Evolutionary conservation across 1,284 basidiomycete genomes (phyloP), one percentile per base, ranked within the genome.

Genomic region (Cutaneotrichosporon sp.): DNA sequence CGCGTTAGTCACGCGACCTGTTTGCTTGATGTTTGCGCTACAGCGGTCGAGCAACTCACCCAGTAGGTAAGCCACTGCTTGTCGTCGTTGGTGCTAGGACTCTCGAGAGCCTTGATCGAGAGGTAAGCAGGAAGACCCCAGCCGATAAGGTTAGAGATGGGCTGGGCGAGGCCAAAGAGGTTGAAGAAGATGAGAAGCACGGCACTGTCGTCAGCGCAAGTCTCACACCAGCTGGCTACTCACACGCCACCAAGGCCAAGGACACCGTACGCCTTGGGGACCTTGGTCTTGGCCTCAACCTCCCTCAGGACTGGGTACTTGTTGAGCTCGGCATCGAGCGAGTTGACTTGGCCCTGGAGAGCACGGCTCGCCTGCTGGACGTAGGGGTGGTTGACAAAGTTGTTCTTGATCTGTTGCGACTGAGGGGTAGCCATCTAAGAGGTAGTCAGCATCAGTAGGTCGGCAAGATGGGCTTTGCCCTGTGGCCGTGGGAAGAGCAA

Each of bases 321-420:
- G 77, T 89, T 86, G 75, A 99, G 89, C 94, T 96, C 93, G 82
- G 93, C 94, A 84, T 97, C 94, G 79, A 97, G 90, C 85, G 92
- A 88, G 81, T 75, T 83, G 73, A 91, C 81, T 78, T 93, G 90
- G 81, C 88, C 86, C 72, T 84, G 83, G 64, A 87, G 89, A 83
- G 89, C 89, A 80, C 86, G 86, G 81, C 88, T 86, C 32, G 86
- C 90, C 82, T 93, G 90, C 73, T 90, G 76, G 81, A 90, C 88
- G 75, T 88, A 85, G 53, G 92, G 92, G 84, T 95, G 92, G 78
- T 89, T 88, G 57, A 80, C 65, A 65, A 81, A 74, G 77, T 80
- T 80, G 82, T 91, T 88, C 67, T 75, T 77, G 69, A 80, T 72
- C 70, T 80, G 80, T 66, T 80, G 73, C 62, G 78, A 74, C 66